Conservation (phyloP, 2,329 filamentous ascomycete genomes). For the Aureobasidium vineae region DNA sequence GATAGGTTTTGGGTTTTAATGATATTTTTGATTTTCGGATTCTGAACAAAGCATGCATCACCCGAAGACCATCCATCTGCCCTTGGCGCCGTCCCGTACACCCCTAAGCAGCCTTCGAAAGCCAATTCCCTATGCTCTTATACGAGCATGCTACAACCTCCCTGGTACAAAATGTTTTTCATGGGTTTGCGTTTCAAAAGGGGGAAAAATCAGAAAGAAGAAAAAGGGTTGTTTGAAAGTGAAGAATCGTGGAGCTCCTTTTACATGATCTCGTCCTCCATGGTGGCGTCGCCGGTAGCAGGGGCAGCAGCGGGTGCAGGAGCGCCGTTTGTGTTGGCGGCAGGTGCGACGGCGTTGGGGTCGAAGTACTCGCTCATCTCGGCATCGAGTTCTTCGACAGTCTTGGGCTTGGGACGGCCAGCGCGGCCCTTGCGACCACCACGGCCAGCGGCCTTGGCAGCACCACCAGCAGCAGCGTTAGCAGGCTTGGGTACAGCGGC, state of each 20-base stretch:
- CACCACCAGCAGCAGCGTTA: slow-evolving; percentile 66
- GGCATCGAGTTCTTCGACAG: slow-evolving; percentile 88
- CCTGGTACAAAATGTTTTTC: not conserved
- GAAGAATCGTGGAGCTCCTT: slow-evolving; percentile 25
- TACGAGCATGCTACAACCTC: not conserved
- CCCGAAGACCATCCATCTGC: not conserved
- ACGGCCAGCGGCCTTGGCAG: slow-evolving; percentile 49
- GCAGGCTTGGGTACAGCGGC: slow-evolving; percentile 56
- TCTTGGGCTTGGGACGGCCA: slow-evolving; percentile 76
- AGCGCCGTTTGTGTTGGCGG: slow-evolving; percentile 47
- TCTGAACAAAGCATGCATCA: not conserved
- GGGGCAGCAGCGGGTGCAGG: slow-evolving; percentile 46
- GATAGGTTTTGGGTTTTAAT: not conserved
- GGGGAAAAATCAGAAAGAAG: not conserved
- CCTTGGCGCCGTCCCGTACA: not conserved
- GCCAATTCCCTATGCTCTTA: not conserved
- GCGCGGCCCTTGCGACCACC: slow-evolving; percentile 58
- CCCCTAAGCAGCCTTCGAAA: not conserved
- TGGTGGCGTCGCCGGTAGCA: slow-evolving; percentile 52
- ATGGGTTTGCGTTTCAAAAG: not conserved
- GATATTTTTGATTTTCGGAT: slow-evolving; percentile 1
- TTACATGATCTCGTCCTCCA: slow-evolving; percentile 57
- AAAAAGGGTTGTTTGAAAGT: not conserved
- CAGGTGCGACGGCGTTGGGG: slow-evolving; percentile 42
- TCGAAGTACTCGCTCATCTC: slow-evolving; percentile 98